phyloP scores from a whole-genome alignment of 768 basidiomycete species.

The Boletus edulis region DNA sequence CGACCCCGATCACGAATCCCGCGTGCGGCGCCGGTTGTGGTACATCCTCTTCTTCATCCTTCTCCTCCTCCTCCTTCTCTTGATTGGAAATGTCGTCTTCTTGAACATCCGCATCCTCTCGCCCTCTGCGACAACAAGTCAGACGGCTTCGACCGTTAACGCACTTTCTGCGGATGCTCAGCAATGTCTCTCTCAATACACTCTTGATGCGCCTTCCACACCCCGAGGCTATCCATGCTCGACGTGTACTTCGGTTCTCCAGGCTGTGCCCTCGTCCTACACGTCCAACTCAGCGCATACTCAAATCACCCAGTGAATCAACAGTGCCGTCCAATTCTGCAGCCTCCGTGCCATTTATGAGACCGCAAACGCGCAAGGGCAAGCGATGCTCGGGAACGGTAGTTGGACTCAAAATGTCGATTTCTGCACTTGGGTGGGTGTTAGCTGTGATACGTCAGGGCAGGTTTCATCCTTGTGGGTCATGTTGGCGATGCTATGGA shows the following conservation, averaged over 20 bases:
- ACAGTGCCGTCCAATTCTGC: conserved; percentile 47
- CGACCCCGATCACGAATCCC: conserved; percentile 17
- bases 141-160: conserved; percentile 24
- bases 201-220: conserved; percentile 41
- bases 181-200: conserved; percentile 46
- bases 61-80: conserved; percentile 39
- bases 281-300: conserved; percentile 27
- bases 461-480: conserved; percentile 42
- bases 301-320: conserved; percentile 32
- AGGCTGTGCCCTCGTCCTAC: conserved; percentile 35
- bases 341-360: conserved; percentile 44
- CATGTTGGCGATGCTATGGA: not conserved
- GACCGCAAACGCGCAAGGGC: conserved; percentile 35
- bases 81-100: conserved; percentile 39
- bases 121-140: conserved; percentile 9
- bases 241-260: conserved; percentile 41
- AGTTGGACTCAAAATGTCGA: conserved; percentile 45
- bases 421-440: conserved; percentile 48
- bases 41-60: conserved; percentile 29
- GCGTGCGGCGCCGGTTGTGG: conserved; percentile 27
- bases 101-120: conserved; percentile 37
- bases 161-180: conserved; percentile 38
- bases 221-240: conserved; percentile 45
- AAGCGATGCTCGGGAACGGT: conserved; percentile 37
- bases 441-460: conserved; percentile 41